phyloP scores from a whole-genome alignment of 371 early-diverging fungal genomes.

The Mortierella sp. region DNA sequence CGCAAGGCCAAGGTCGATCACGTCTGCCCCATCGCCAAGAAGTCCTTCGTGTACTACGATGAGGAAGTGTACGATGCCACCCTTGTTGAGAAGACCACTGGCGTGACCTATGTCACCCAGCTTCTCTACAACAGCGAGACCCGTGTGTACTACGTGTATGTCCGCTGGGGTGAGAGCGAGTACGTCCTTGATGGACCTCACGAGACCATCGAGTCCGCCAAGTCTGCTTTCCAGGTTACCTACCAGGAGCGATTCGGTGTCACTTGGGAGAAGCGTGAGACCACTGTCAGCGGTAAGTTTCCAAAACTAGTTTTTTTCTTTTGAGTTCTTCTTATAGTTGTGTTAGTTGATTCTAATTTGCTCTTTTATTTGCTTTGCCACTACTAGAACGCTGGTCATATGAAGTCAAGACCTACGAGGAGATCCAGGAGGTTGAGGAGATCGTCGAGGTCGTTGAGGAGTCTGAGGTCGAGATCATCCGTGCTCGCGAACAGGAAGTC shows the following conservation, averaged over 20 bases:
- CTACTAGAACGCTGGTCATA: conserved; percentile 9
- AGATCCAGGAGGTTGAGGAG: conserved; percentile 8
- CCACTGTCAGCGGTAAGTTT: conserved; percentile 13
- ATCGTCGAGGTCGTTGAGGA: conserved; percentile 18
- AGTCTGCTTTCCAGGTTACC: conserved; percentile 16
- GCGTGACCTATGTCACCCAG: conserved; percentile 9
- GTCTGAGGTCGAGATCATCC: conserved; percentile 6
- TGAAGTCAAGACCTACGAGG: conserved; percentile 19
- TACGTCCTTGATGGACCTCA: conserved; percentile 16
- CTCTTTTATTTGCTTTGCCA: not conserved
- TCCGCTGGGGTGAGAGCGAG: conserved; percentile 14
- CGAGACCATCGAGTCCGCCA: conserved; percentile 10
- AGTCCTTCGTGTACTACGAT: conserved; percentile 23
- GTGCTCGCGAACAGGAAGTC: not conserved
- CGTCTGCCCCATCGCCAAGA: conserved; percentile 15
- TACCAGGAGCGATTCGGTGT: conserved; percentile 12
- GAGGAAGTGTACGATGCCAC: conserved; percentile 18
- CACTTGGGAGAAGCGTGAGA: conserved; percentile 9
- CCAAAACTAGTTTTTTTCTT: not conserved
- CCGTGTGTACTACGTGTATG: conserved; percentile 14
- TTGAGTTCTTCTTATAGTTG: too few species aligned
- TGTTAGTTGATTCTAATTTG: not conserved
- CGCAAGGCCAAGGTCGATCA: conserved; percentile 27
- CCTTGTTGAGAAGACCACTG: conserved; percentile 14
- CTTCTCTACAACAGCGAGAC: not conserved